phyloP scores from a whole-genome alignment of 1,284 basidiomycete species.

The Lentinus polychrous region DNA sequence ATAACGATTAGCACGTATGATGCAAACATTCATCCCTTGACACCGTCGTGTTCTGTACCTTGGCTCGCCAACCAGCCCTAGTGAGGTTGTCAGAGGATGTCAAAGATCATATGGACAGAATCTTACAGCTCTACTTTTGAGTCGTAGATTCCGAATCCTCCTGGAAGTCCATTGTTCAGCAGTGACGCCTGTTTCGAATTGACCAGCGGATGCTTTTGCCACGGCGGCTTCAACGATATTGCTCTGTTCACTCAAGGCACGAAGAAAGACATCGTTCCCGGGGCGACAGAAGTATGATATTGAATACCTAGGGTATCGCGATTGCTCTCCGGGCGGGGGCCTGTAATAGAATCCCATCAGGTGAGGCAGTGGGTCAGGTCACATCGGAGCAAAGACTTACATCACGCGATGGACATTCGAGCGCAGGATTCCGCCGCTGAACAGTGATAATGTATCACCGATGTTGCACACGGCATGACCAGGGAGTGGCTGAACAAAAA shows the following conservation, averaged over 20 bases:
- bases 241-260: slow-evolving; percentile 30
- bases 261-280: slow-evolving; percentile 24
- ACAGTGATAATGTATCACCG: slow-evolving; percentile 29
- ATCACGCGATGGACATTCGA: slow-evolving; percentile 31
- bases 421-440: slow-evolving; percentile 32
- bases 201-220: slow-evolving; percentile 23
- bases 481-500: slow-evolving; percentile 23
- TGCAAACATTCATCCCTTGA: neutral
- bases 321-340: slow-evolving; percentile 28
- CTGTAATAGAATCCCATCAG: slow-evolving; percentile 11
- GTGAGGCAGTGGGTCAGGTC: no score
- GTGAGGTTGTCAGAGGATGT: slow-evolving; percentile 10
- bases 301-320: slow-evolving; percentile 26
- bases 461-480: slow-evolving; percentile 33
- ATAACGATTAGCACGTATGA: no score
- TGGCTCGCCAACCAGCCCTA: slow-evolving; percentile 22
- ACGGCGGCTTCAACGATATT: slow-evolving; percentile 34
- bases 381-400: slow-evolving; percentile 13
- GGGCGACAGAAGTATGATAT: slow-evolving; percentile 34
- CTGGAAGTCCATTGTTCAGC: slow-evolving; percentile 42
- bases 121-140: slow-evolving; percentile 36
- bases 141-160: slow-evolving; percentile 38
- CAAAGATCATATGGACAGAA: neutral
- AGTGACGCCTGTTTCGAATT: slow-evolving; percentile 34
- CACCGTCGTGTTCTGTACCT: slow-evolving; percentile 20